Evolutionary conservation across 2,329 filamentous ascomycete species (phyloP).

Genomic region (Rhexocercosporidium sp.): DNA sequence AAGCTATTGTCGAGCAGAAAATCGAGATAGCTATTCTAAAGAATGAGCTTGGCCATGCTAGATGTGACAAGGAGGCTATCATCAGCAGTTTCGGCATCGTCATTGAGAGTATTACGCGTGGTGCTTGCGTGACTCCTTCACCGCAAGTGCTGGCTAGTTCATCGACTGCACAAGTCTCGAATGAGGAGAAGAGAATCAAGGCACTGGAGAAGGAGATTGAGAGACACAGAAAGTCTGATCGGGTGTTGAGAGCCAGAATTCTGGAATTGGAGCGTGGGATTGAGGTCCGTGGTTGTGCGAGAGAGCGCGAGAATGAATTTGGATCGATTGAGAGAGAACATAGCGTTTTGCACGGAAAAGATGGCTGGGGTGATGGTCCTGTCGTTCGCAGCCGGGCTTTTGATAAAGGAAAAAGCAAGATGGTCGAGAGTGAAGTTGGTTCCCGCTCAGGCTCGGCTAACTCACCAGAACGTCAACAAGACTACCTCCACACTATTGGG

Average conservation of each 20-base stretch:
- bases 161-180: not conserved
- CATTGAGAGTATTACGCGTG: constrained; percentile 21
- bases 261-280: constrained; percentile 5
- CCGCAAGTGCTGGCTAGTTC: not conserved
- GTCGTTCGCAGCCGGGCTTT: not conserved
- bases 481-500: not conserved
- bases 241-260: constrained; percentile 15
- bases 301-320: not conserved
- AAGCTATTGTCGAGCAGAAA: constrained; percentile 21
- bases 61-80: constrained; percentile 27
- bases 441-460: not conserved
- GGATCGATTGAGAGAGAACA: not conserved
- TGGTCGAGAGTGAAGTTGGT: not conserved
- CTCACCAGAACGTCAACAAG: constrained; percentile 6
- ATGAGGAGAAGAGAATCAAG: constrained; percentile 2
- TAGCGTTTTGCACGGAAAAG: not conserved
- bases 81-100: constrained; percentile 24
- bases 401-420: not conserved
- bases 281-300: not conserved
- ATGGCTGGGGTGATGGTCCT: not conserved
- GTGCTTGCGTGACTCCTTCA: not conserved
- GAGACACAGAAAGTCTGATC: constrained; percentile 30
- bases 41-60: constrained; percentile 31
- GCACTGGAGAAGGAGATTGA: constrained; percentile 30
- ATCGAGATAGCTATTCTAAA: constrained; percentile 35